Evolutionary conservation across 495 filamentous ascomycete species (phyloP).

Genomic region (Thozetella sp.): DNA sequence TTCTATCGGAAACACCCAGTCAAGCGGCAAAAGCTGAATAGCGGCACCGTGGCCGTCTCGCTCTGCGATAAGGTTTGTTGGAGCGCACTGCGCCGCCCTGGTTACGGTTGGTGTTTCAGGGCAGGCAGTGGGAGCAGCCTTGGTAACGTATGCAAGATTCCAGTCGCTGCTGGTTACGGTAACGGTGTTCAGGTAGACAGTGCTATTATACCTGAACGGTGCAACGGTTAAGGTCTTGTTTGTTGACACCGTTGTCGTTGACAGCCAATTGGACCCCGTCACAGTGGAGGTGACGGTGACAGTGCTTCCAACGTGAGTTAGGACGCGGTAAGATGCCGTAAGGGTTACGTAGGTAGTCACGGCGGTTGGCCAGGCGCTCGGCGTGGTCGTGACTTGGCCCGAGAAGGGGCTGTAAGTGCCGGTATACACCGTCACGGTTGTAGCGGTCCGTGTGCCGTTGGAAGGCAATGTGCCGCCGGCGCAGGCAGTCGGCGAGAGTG

Average conservation of each 20-base stretch:
- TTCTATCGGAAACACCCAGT: slow-evolving; percentile 10
- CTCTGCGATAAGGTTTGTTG: slow-evolving; percentile 11
- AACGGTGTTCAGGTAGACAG: slow-evolving; percentile 6
- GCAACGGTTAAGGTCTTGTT: slow-evolving; percentile 3
- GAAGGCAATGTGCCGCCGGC: slow-evolving; percentile 6
- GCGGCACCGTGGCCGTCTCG: slow-evolving; percentile 9
- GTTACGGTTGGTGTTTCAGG: slow-evolving; percentile 7
- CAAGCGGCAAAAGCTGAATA: background rate
- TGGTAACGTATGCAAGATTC: slow-evolving; percentile 10
- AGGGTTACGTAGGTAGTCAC: slow-evolving; percentile 5
- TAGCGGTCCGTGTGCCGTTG: slow-evolving; percentile 6
- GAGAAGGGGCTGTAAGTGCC: slow-evolving; percentile 12
- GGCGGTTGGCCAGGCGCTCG: slow-evolving; percentile 10
- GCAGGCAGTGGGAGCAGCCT: background rate
- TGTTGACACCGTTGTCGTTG: slow-evolving; percentile 2
- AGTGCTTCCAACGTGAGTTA: slow-evolving; percentile 8
- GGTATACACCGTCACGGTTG: slow-evolving; percentile 9
- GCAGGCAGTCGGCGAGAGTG: slow-evolving; percentile 8
- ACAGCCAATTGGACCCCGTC: slow-evolving; percentile 7
- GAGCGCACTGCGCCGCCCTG: slow-evolving; percentile 9
- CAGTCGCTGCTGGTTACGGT: slow-evolving; percentile 9
- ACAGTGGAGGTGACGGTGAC: slow-evolving; percentile 9
- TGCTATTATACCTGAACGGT: slow-evolving; percentile 5
- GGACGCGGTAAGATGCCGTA: slow-evolving; percentile 9
- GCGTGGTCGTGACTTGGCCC: slow-evolving; percentile 10